Conservation (phyloP, 2,329 filamentous ascomycete genomes). For the Pezicula carpinea region DNA sequence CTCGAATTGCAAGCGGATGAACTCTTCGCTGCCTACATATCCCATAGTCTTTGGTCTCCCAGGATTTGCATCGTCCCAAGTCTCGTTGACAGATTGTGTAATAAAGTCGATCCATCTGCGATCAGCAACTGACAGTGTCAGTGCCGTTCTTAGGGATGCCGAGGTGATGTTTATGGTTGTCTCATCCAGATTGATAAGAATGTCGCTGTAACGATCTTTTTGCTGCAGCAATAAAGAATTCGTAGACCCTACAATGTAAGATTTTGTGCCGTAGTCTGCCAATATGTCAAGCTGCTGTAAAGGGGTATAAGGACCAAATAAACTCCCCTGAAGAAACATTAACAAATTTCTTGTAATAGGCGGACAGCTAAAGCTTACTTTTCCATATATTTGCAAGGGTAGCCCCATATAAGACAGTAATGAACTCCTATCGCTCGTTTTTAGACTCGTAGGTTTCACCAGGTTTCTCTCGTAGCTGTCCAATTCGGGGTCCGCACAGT, state of each 20-base stretch:
- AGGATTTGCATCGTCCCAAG: slow-evolving; percentile 92
- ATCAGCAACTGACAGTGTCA: slow-evolving; percentile 79
- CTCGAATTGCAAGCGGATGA: slow-evolving; percentile 95
- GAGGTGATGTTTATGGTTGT: slow-evolving; percentile 80
- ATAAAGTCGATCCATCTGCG: slow-evolving; percentile 95
- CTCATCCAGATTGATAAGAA: slow-evolving; percentile 93
- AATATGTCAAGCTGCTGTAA: slow-evolving; percentile 92
- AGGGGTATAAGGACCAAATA: slow-evolving; percentile 95
- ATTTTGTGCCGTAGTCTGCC: slow-evolving; percentile 91
- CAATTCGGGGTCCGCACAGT: slow-evolving; percentile 91
- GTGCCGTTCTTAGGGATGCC: slow-evolving; percentile 67
- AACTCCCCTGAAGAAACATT: slow-evolving; percentile 59
- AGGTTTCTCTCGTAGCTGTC: slow-evolving; percentile 75
- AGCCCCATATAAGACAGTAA: slow-evolving; percentile 91
- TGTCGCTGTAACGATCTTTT: slow-evolving; percentile 92
- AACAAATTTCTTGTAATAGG: slow-evolving; percentile 1
- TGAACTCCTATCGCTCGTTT: slow-evolving; percentile 86
- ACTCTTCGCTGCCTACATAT: slow-evolving; percentile 93
- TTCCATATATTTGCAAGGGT: slow-evolving; percentile 91
- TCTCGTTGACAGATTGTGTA: slow-evolving; percentile 88
- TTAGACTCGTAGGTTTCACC: slow-evolving; percentile 75
- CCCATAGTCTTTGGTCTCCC: slow-evolving; percentile 88
- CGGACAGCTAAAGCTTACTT: slow-evolving; percentile 42
- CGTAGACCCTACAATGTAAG: slow-evolving; percentile 94
- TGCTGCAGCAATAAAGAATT: slow-evolving; percentile 93